A percentile compares a stretch with the other conserved stretches of the same genome.
These are phyloP conservation scores for Saccharomycopsis schoenii DNA, from an alignment of 805 yeast species.

Conservation along the genomic window DNA sequence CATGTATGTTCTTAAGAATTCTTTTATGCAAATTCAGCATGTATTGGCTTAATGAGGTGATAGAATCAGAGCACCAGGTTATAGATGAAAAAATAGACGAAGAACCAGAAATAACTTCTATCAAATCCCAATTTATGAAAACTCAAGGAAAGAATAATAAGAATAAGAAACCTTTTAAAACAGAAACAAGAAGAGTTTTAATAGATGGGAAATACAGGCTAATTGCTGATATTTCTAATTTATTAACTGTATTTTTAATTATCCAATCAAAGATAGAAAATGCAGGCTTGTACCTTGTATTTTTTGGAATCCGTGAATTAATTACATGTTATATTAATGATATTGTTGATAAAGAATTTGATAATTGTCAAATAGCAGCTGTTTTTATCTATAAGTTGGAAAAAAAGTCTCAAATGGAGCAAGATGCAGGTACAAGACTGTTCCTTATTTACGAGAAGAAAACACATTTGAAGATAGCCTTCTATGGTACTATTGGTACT, in stretches of 20 bases:
- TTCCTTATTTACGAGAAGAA: slow-evolving; percentile 2
- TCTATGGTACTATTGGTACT: slow-evolving; percentile 25
- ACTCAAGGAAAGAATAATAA: not conserved
- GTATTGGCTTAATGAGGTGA: slow-evolving; percentile 9
- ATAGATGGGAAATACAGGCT: slow-evolving; percentile 21
- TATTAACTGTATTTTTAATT: slow-evolving; percentile 35
- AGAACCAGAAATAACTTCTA: not conserved
- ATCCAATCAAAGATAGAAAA: slow-evolving; percentile 46
- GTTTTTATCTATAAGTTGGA: not conserved
- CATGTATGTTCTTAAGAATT: slow-evolving; percentile 27
- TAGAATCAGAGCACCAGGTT: slow-evolving; percentile 1
- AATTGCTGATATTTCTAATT: slow-evolving; percentile 28
- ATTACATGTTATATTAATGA: slow-evolving; percentile 5
- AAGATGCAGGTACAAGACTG: not conserved
- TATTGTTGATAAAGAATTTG: slow-evolving; percentile 6
- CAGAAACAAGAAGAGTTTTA: slow-evolving; percentile 14
- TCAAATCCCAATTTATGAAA: slow-evolving; percentile 2
- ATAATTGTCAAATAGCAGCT: not conserved
- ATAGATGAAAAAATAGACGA: slow-evolving; percentile 4
- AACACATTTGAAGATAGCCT: slow-evolving; percentile 12
- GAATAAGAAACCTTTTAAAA: slow-evolving; percentile 1
- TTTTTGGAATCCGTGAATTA: slow-evolving; percentile 23
- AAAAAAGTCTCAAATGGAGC: slow-evolving; percentile 4
- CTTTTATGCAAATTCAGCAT: slow-evolving; percentile 11
- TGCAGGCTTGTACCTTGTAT: slow-evolving; percentile 44